Base-by-base conservation (phyloP, 176 grass and related monocot species). In the Musa beccarii region DNA sequence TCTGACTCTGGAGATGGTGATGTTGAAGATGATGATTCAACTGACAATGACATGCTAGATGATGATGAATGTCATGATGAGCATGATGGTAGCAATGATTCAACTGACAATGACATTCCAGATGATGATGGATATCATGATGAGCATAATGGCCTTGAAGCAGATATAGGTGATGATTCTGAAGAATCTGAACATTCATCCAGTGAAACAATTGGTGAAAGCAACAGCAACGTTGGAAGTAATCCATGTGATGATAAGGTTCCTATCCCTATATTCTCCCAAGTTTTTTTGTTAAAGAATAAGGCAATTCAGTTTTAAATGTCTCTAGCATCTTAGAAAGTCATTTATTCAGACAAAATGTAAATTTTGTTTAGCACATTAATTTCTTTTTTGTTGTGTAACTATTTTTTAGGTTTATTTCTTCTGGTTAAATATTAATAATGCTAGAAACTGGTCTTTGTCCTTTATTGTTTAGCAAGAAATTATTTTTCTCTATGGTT, bases 11-110 rank as follows among this genome's bases (percentile, higher is more conserved):
- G 90, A 16, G 86, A 77, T 21, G 81, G 78, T 78, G 90, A 92
- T 81, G 77, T 79, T 85, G 91, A 90, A 59, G 86, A 90, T 68
- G 81, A 91, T 80, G 79, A 91, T 88, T 97, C 90, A 13, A 89
- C 84, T 20, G 94, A 93, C 75, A 90, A 91, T 62, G 86, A 92
- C 54, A 77, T 83, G 51, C 79, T 77, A 75, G 95, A 91, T 63
- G 88, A 94, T 19, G 92, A 90, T 79, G 81, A 77, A 22, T 86
- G 75, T 83, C 86, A 92, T 63, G 85, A 93, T 80, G 91, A 80
- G 54, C 82, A 83, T 75, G 81, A 87, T 71, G 92, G 93, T 76
- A 81, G 83, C 54, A 66, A 79, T 66, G 80, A 92, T 76, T 83
- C 52, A 54, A 74, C 20, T 55, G 71, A 56, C 55, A 74, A 25